Base-by-base conservation (phyloP, 176 grass and related monocot species). In the Tillandsia leiboldiana region DNA sequence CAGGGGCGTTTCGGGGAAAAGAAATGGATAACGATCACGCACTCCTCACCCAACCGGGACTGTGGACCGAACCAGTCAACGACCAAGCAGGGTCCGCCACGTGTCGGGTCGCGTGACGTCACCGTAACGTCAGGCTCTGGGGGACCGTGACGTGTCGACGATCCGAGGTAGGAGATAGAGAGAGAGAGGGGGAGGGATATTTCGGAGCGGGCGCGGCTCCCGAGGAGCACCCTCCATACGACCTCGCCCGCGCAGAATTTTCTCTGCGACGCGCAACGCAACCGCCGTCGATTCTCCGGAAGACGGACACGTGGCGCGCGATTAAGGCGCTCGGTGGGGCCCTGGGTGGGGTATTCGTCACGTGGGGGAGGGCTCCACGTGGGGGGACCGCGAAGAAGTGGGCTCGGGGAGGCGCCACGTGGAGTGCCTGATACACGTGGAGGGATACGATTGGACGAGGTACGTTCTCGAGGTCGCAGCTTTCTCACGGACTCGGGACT, bases 91-190 rank as follows among this genome's bases (percentile, higher is more conserved):
- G 17, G 17, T 10, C 56, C 17, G 56, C 17, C 15, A 61, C 17
- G 17, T n/a, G 13, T 8, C n/a, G 8, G 8, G 56, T 10, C 15
- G 22, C 0, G 1, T 5, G 13, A n/a, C n/a, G 17, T 61, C 56
- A 61, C 8, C 56, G 22, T 42, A 17, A 61, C 56, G 56, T 23
- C 56, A 23, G 2, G 8, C 56, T 8, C 9, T 5, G 6, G 56
- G 56, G 9, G 15, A 70, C 66, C 26, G 65, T 86, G 84, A 78
- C 66, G 70, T 86, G 75, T 71, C 71, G 71, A n/a, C 27, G 49
- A 75, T 82, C 42, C 65, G 71, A 86, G 74, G 79, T 74, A 54
- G 51, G 47, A 33, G 51, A 48, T 0, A 6, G 2, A 17, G 8
- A 65, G 58, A 71, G 51, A 62, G 47, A 51, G 51, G 4, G 23